These are phyloP conservation scores for Claviceps paspali DNA, from an alignment of 2,329 filamentous ascomycete genomes.

Conservation along the genomic window DNA sequence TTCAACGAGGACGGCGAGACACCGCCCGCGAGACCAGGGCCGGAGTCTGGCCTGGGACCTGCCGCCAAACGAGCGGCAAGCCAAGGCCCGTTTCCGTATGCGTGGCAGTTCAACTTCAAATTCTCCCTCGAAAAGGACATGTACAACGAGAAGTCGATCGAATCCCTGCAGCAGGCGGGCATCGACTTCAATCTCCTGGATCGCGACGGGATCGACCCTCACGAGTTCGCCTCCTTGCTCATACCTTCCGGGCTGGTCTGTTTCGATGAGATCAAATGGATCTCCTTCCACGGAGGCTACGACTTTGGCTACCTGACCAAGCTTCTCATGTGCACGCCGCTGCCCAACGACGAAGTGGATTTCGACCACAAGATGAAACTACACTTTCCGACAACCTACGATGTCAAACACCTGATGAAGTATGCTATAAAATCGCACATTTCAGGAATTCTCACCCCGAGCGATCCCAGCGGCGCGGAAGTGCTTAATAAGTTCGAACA, in stretches of 20 bases:
- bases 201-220: slow-evolving; percentile 77
- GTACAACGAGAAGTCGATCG: slow-evolving; percentile 92
- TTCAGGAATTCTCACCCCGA: slow-evolving; percentile 44
- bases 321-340: slow-evolving; percentile 64
- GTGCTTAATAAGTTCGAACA: slow-evolving; percentile 75
- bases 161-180: slow-evolving; percentile 79
- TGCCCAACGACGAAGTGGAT: slow-evolving; percentile 79
- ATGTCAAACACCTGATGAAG: slow-evolving; percentile 96
- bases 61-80: slow-evolving; percentile 24
- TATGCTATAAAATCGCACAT: slow-evolving; percentile 60
- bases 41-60: slow-evolving; percentile 23
- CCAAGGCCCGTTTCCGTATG: slow-evolving; percentile 55
- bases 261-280: slow-evolving; percentile 80
- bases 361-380: slow-evolving; percentile 81
- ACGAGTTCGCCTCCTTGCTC: slow-evolving; percentile 75
- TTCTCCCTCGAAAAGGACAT: slow-evolving; percentile 92
- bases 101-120: slow-evolving; percentile 99
- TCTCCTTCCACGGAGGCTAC: slow-evolving; percentile 95
- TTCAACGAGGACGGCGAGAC: slow-evolving; percentile 85
- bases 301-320: slow-evolving; percentile 97
- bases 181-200: slow-evolving; percentile 79
- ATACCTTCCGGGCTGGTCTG: slow-evolving; percentile 87
- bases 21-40: slow-evolving; percentile 52
- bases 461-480: slow-evolving; percentile 50
- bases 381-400: slow-evolving; percentile 86